These are phyloP conservation scores for Neurospora sp. DNA, from an alignment of 495 filamentous ascomycete genomes.

Conservation along the genomic window DNA sequence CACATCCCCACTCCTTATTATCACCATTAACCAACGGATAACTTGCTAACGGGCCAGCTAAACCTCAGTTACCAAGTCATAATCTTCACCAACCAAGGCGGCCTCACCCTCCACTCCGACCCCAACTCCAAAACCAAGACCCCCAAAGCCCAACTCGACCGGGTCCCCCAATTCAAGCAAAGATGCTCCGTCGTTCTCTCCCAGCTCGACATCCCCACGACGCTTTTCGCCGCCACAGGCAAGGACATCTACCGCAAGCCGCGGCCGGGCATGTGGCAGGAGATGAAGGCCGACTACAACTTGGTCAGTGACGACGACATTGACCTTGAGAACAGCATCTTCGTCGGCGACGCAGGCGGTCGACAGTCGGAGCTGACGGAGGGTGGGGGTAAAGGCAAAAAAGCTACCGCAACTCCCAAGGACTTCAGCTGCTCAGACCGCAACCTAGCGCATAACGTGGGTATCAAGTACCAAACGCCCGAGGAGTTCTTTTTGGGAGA, in stretches of 20 bases:
- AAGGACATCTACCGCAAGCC: conserved; percentile 81
- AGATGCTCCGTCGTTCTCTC: conserved; percentile 60
- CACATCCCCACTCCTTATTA: conserved; percentile 6
- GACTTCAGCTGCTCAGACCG: conserved; percentile 72
- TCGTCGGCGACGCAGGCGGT: conserved; percentile 81
- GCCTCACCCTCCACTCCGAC: conserved; percentile 59
- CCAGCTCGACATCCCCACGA: conserved; percentile 65
- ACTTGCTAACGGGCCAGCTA: neutral
- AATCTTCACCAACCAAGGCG: conserved; percentile 82
- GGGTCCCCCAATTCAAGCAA: conserved; percentile 66
- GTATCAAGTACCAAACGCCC: conserved; percentile 71
- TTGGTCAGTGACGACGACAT: conserved; percentile 49
- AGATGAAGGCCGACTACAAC: conserved; percentile 64
- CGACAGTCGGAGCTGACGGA: conserved; percentile 22
- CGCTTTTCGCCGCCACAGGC: conserved; percentile 74
- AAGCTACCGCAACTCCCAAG: conserved; percentile 18
- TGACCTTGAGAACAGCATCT: conserved; percentile 60
- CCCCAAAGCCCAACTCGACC: conserved; percentile 49
- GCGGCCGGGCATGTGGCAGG: conserved; percentile 78
- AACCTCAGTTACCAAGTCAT: conserved; percentile 58
- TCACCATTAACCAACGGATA: neutral
- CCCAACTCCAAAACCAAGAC: conserved; percentile 53
- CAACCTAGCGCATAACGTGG: conserved; percentile 74
- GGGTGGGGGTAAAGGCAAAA: conserved; percentile 1
- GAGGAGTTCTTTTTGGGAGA: conserved; percentile 82